A percentile compares a stretch with the other conserved stretches of the same genome.
These are phyloP conservation scores for Prunella vulgaris DNA, from an alignment of 257 asterid species.

Conservation along the genomic window DNA sequence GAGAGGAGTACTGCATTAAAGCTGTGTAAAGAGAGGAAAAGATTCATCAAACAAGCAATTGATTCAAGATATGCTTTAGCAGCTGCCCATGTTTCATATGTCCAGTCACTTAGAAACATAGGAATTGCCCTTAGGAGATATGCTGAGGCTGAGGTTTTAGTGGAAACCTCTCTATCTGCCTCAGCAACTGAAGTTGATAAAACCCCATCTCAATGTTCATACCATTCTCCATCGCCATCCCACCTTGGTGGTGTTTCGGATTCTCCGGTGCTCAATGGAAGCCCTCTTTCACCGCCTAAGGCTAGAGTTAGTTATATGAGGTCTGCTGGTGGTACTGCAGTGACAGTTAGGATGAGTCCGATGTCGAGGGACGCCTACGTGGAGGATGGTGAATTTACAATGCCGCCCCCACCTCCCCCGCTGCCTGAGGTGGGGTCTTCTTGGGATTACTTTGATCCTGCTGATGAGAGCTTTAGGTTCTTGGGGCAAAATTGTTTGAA, in stretches of 20 bases:
- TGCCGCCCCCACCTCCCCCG: constrained; percentile 82
- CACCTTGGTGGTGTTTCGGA: constrained; percentile 58
- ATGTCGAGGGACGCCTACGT: constrained; percentile 42
- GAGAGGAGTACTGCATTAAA: constrained; percentile 72
- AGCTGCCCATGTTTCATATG: constrained; percentile 90
- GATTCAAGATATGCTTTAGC: constrained; percentile 90
- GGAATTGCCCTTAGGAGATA: constrained; percentile 85
- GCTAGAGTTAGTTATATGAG: constrained; percentile 90
- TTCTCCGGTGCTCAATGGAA: constrained; percentile 65
- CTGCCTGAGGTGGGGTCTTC: constrained; percentile 64
- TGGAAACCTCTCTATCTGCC: constrained; percentile 54
- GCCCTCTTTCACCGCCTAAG: constrained; percentile 67
- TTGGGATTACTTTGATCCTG: constrained; percentile 93
- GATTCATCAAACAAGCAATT: constrained; percentile 74
- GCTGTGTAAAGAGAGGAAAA: constrained; percentile 82
- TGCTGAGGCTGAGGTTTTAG: constrained; percentile 83
- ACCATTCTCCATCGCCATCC: constrained; percentile 69
- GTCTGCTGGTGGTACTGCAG: constrained; percentile 49
- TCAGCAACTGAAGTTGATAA: constrained; percentile 70
- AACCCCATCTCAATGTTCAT: constrained; percentile 65
- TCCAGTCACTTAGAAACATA: constrained; percentile 71
- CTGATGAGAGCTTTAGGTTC: constrained; percentile 81
- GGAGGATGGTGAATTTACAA: constrained; percentile 66
- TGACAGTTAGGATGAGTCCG: constrained; percentile 63
- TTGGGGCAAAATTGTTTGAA: constrained; percentile 38